phyloP scores from a whole-genome alignment of 129 eudicot genomes.

The Saussurea involucrata region DNA sequence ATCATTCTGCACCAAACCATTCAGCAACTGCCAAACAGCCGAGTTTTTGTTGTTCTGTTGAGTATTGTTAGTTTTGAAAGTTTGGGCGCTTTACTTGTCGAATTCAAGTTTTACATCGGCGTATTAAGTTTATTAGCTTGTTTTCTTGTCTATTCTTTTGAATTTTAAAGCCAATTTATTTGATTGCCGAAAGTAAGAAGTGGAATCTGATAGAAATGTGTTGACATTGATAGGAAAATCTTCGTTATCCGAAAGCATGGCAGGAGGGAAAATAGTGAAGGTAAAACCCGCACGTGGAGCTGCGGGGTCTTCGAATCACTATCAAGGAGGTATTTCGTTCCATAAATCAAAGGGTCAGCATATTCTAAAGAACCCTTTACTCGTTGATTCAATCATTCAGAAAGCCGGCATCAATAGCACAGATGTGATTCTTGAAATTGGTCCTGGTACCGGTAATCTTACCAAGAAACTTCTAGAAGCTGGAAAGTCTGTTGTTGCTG shows the following conservation, averaged over 20 bases:
- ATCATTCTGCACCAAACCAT: too few species aligned
- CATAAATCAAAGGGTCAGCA: constrained; percentile 97
- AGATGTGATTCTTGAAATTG: constrained; percentile 83
- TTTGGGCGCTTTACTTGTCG: not conserved
- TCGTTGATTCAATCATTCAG: constrained; percentile 72
- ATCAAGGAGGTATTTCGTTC: constrained; percentile 90
- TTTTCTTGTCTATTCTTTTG: not conserved
- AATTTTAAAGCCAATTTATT: not conserved
- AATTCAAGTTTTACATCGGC: not conserved
- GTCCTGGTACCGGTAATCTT: constrained; percentile 97
- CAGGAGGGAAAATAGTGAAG: constrained; percentile 86
- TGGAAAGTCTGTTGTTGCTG: constrained; percentile 84
- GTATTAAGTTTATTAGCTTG: not conserved
- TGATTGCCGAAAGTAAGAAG: not conserved
- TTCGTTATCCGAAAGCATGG: constrained; percentile 40
- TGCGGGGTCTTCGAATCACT: constrained; percentile 44
- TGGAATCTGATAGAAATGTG: not conserved
- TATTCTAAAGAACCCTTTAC: constrained; percentile 76
- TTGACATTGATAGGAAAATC: not conserved
- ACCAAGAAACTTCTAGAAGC: constrained; percentile 97
- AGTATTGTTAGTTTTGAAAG: not conserved
- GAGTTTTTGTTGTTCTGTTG: not conserved
- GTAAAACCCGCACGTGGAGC: constrained; percentile 50
- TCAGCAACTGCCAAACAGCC: too few species aligned
- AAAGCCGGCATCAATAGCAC: constrained; percentile 86